Conservation (phyloP, 1,284 basidiomycete genomes). For the Paramarasmius palmivorus region DNA sequence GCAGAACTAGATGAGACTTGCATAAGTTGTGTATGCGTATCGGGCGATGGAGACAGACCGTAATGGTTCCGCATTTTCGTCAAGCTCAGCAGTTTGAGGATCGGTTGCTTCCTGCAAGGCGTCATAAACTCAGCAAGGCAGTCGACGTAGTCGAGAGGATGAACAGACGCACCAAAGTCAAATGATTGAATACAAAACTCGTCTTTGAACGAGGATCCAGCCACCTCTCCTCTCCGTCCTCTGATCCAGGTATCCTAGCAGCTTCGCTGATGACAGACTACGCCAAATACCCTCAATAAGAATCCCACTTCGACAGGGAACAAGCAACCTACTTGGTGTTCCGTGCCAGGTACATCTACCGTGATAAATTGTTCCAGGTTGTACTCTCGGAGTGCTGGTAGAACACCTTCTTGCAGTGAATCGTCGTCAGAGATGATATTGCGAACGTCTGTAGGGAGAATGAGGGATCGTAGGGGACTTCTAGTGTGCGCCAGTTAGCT, state of each 20-base stretch:
- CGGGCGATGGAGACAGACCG: conserved; percentile 49
- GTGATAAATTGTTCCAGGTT: conserved; percentile 85
- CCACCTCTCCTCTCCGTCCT: conserved; percentile 64
- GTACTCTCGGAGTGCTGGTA: conserved; percentile 79
- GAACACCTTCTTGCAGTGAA: conserved; percentile 72
- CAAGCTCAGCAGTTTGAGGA: conserved; percentile 60
- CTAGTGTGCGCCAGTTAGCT: conserved; percentile 10
- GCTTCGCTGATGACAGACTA: conserved; percentile 79
- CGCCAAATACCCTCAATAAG: conserved; percentile 4
- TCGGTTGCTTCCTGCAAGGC: conserved; percentile 73
- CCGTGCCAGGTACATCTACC: conserved; percentile 74
- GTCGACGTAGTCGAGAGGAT: conserved; percentile 12
- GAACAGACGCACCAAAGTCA: conserved; percentile 62
- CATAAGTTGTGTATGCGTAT: conserved; percentile 3
- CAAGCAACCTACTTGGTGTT: conserved; percentile 59
- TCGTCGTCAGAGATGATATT: conserved; percentile 86
- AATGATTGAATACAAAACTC: conserved; percentile 81
- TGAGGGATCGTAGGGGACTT: not conserved
- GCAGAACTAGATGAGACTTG: conserved; percentile 47
- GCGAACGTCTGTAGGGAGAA: conserved; percentile 67
- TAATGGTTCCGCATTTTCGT: conserved; percentile 70
- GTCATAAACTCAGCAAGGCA: conserved; percentile 9
- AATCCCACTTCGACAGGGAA: not conserved
- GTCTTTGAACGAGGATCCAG: conserved; percentile 78
- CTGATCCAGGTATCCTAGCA: conserved; percentile 44